Evolutionary conservation across 768 basidiomycete species (phyloP).

Genomic region (Panaeolus papilionaceus): DNA sequence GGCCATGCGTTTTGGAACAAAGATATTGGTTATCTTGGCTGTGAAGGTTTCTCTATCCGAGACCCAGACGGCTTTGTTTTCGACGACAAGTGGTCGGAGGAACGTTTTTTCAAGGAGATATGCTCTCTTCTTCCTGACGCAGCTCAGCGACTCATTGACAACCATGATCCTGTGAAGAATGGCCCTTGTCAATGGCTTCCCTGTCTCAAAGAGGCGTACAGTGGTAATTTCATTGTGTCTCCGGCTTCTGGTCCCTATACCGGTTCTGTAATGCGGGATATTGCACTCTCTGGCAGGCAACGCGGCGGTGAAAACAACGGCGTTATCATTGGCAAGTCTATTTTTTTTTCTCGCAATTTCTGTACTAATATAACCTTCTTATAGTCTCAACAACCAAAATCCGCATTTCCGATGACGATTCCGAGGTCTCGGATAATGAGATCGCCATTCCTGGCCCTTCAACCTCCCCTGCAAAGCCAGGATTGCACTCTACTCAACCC

Average conservation of each 20-base stretch:
- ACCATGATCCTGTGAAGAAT: background rate
- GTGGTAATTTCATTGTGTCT: background rate
- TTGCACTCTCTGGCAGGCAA: background rate
- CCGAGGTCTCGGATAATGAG: no score
- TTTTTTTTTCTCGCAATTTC: background rate
- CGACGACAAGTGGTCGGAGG: background rate
- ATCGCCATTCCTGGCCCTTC: no score
- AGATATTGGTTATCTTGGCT: background rate
- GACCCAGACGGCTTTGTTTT: background rate
- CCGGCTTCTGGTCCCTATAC: background rate
- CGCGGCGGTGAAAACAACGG: background rate
- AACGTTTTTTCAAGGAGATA: background rate
- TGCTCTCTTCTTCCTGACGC: background rate
- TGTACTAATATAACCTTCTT: no score
- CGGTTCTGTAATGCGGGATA: background rate
- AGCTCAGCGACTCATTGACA: background rate
- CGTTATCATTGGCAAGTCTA: background rate
- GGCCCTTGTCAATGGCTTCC: background rate
- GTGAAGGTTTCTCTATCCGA: background rate
- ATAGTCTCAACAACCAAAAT: no score
- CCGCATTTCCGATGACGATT: no score
- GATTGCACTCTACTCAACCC: no score
- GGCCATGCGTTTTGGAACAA: background rate
- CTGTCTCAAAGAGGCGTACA: background rate
- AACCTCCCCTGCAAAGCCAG: no score